These are phyloP conservation scores for Hypoxylon sp. DNA, from an alignment of 2,329 filamentous ascomycete genomes.

Conservation along the genomic window DNA sequence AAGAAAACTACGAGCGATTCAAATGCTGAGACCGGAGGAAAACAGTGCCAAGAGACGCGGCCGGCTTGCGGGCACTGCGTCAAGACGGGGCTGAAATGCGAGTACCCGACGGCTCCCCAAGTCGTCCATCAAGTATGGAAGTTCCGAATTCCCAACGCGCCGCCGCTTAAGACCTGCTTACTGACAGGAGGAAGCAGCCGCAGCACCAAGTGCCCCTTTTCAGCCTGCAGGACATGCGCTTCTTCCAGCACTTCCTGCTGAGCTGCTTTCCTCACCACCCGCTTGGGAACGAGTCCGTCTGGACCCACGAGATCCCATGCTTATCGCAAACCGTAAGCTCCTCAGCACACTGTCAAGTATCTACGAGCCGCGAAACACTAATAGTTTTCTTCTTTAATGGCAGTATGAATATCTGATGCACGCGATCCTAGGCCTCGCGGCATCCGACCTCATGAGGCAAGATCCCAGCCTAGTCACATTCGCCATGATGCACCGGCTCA, in stretches of 20 bases:
- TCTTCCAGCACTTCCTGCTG: conserved; percentile 75
- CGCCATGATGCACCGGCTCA: conserved; percentile 73
- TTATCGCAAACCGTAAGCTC: conserved; percentile 72
- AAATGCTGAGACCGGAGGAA: conserved; percentile 3
- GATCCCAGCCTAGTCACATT: conserved; percentile 66
- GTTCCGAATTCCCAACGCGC: conserved; percentile 20
- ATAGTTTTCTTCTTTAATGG: background rate
- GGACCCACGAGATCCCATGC: conserved; percentile 75
- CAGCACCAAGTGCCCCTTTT: conserved; percentile 70
- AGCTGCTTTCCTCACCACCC: conserved; percentile 74
- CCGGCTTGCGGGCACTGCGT: conserved; percentile 73
- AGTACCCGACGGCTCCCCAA: conserved; percentile 67
- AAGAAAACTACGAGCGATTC: background rate
- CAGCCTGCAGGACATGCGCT: conserved; percentile 73
- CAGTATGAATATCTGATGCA: conserved; percentile 63
- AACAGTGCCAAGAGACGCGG: conserved; percentile 73
- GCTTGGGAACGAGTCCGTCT: conserved; percentile 73
- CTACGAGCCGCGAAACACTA: background rate
- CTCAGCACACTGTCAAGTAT: background rate
- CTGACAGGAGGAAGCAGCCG: conserved; percentile 57
- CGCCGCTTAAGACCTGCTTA: conserved; percentile 34
- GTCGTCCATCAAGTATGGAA: conserved; percentile 64
- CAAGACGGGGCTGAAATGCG: conserved; percentile 72
- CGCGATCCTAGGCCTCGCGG: conserved; percentile 73
- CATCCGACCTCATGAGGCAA: conserved; percentile 70